Conservation (phyloP, 768 basidiomycete genomes). For the Lepiota subincarnata region DNA sequence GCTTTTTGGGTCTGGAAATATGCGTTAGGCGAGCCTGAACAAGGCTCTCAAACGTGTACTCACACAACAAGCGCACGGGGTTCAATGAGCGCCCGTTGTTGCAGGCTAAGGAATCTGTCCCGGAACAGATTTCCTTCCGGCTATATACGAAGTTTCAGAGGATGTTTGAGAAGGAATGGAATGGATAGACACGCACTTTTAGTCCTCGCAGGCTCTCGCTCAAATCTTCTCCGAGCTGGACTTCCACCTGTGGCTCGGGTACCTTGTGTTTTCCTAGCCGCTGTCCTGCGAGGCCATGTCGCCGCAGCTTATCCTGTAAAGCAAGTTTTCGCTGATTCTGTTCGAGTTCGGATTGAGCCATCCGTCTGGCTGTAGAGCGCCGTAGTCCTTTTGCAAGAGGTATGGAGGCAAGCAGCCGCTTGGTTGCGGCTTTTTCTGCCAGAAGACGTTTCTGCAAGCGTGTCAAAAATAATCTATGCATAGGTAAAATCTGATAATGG, state of each 20-base stretch:
- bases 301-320: slow-evolving; percentile 46
- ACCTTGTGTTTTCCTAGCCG: slow-evolving; percentile 80
- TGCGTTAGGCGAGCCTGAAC: not conserved
- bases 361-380: slow-evolving; percentile 30
- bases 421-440: slow-evolving; percentile 53
- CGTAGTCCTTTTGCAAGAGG: slow-evolving; percentile 51
- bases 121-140: slow-evolving; percentile 92
- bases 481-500: not conserved
- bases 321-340: slow-evolving; percentile 38
- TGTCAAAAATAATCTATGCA: no score
- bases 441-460: slow-evolving; percentile 55
- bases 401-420: slow-evolving; percentile 59
- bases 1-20: slow-evolving; percentile 44
- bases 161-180: not conserved
- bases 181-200: slow-evolving; percentile 51
- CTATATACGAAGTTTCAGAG: slow-evolving; percentile 34
- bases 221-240: slow-evolving; percentile 89
- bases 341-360: slow-evolving; percentile 38
- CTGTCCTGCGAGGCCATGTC: slow-evolving; percentile 64
- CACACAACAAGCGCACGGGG: slow-evolving; percentile 80
- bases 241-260: slow-evolving; percentile 63
- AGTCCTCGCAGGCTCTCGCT: slow-evolving; percentile 78
- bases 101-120: slow-evolving; percentile 83
- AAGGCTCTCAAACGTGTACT: slow-evolving; percentile 16
- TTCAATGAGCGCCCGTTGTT: slow-evolving; percentile 83